Base-by-base conservation (phyloP, 1,284 basidiomycete genomes). In the Pulveroboletus sp. region DNA sequence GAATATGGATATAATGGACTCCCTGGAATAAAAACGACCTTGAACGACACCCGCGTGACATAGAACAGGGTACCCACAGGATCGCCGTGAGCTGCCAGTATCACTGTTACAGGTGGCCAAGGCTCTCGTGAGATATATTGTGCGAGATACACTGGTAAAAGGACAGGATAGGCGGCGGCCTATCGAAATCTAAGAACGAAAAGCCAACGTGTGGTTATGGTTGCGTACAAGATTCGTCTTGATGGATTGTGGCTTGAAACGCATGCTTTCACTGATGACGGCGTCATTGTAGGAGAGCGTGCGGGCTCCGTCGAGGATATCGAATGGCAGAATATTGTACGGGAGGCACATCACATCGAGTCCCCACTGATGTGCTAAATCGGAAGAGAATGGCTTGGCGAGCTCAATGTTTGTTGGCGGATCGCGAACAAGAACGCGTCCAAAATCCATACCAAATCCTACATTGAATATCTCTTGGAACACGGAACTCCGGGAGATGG, bases 141-240 rank as follows among this genome's bases (percentile, higher is more conserved):
- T 17, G 65, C 61, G 10, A 79, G 60, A 55, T 79, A 79, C 5
- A 75, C 65, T 14, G 78, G 78, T 1, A 79, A 60, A 40, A 80
- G 72, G 44, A 80, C 66, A 2, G 78, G 78, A 55, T 77, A 78
- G 35, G 74, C 74, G 15, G 77, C 75, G 2, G 73, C 61, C 77
- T 78, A 55, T 55, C 42, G 20, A 57, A 45, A 28, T 43, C 43
- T 61, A 26, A 58, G 58, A 45, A 60, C 17, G 8, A 20, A 31
- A 20, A 14, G 35, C 48, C 31, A 35, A 39, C 33, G 18, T 29
- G 42, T 20, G 43, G 35, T 17, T 33, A 56, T 49, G 43, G 46
- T 28, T 54, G 54, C 66, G 49, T 58, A 78, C 77, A 43, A 76
- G 65, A 28, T 66, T 70, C 31, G 54, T 63, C 49, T 68, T 67